Evolutionary conservation across 495 filamentous ascomycete genomes (phyloP), one percentile per base, ranked within the genome.

Genomic region (Penicillium atrosanguineum): DNA sequence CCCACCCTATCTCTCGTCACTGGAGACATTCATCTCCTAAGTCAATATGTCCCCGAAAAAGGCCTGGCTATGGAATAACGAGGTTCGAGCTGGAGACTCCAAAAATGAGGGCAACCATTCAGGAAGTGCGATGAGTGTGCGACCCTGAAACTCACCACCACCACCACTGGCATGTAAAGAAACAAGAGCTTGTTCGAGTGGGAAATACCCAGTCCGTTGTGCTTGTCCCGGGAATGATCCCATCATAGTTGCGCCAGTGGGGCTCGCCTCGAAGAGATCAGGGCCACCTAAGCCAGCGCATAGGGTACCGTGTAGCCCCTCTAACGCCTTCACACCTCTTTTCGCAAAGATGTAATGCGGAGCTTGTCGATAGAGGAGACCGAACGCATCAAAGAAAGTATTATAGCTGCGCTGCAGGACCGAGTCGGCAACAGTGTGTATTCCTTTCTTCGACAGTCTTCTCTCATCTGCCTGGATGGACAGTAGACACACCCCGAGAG

Each of bases 91-190:
- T 5, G 59, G 54, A 12, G 46, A 52, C 28, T 47, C 51, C 19
- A 61, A 23, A 28, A 57, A 57, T 12, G 46, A 45, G 4, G 59
- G 43, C 38, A 61, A 23, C 59, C 59, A 61, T 39, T 55, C 51
- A 29, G 59, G 59, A 7, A 57, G 28, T 8, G 54, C 34, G 4
- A 47, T 16, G 18, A 37, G 20, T 7, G 44, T 38, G 14, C 37
- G 41, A 44, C 31, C 11, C 4, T 37, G 46, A 11, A 29, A 2
- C 18, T 41, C 37, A 4, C 48, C 48, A 6, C 50, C 53, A 20
- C 53, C 46, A 1, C 48, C 46, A 19, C 39, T 44, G 31, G 31
- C 31, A 50, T 57, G 48, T 29, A 57, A 28, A n/a, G 59, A 55
- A 21, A 55, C 45, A 44, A 61, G 23, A 9, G 54, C 51, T 12